Evolutionary conservation across 768 basidiomycete species (phyloP), one percentile per base, ranked within the genome.

Genomic region (Leccinum olivaceopallidum): DNA sequence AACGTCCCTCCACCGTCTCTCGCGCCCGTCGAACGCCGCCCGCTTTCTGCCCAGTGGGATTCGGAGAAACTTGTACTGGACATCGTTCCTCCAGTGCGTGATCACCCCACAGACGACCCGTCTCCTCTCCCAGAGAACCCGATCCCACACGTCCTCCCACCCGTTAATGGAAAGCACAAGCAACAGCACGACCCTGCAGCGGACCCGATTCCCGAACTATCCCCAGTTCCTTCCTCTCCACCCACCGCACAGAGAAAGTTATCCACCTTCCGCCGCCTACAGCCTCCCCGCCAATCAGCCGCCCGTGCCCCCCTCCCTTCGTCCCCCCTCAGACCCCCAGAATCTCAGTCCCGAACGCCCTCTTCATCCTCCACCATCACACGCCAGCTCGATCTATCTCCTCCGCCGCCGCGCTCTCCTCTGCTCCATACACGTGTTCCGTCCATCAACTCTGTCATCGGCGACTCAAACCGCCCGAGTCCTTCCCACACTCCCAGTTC

Each of bases 231-330:
- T 63, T 13, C 20, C 56, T 20, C 4, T 53, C 42, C 53, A 12
- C 12, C 54, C 13, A 3, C 58, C 24, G 18, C 63, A 24, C 53
- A 59, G 0, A 68, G 56, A 51, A 83, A 77, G 62, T 65, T 77
- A 3, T 81, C 85, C 1, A 84, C 83, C 0, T 85, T 86, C 68
- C 79, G 85, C 28, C 83, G 79, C 53, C 66, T 86, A 20, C 81
- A 81, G 24, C 71, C 78, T 20, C 44, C 44, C 42, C 71, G 74
- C 60, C 71, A 32, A 14, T 69, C 60, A 51, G 53, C 68, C 22
- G 22, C 66, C 30, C 63, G 67, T 26, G 58, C 66, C 5, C 60
- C 73, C 1, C 26, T 74, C 13, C 64, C 71, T 14, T 69, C 75
- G 2, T 79, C 79, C 14, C 73, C 79, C 8, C 67, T 79, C 16